Evolutionary conservation across 257 asterid genomes (phyloP).

Genomic region (Ajuga chamaepitys): DNA sequence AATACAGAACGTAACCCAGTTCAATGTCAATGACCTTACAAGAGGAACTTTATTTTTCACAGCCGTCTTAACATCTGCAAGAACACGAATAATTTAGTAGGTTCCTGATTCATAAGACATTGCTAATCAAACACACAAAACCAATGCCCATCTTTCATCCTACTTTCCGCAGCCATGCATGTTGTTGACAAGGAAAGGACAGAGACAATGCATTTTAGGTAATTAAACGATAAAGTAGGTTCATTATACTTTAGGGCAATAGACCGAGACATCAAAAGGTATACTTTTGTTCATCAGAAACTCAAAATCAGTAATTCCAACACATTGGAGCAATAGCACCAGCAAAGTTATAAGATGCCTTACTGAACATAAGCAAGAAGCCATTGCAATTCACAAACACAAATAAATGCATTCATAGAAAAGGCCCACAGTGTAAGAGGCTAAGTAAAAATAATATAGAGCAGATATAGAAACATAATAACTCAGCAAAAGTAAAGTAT

Average conservation of each 20-base stretch:
- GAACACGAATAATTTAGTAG: conserved; percentile 15
- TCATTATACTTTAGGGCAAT: not conserved
- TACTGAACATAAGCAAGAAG: not conserved
- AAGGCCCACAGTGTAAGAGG: not conserved
- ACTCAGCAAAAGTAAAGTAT: not conserved
- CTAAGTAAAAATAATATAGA: not conserved
- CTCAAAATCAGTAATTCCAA: not conserved
- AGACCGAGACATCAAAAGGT: not conserved
- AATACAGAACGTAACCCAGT: conserved; percentile 94
- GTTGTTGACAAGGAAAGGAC: not conserved
- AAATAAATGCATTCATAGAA: not conserved
- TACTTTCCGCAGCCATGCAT: not conserved
- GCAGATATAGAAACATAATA: not conserved
- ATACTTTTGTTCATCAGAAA: not conserved
- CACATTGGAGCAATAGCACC: conserved; percentile 3
- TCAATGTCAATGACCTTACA: conserved; percentile 84
- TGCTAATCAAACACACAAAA: conserved; percentile 7
- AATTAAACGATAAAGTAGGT: not conserved
- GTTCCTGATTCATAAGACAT: not conserved
- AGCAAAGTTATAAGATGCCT: not conserved
- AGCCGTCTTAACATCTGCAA: conserved; percentile 90
- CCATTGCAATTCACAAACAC: conserved; percentile 2
- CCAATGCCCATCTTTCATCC: not conserved
- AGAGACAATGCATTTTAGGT: not conserved
- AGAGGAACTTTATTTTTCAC: conserved; percentile 96